Base-by-base conservation (phyloP, 2,329 filamentous ascomycete species). In the Sporothrix brunneoviolacea region DNA sequence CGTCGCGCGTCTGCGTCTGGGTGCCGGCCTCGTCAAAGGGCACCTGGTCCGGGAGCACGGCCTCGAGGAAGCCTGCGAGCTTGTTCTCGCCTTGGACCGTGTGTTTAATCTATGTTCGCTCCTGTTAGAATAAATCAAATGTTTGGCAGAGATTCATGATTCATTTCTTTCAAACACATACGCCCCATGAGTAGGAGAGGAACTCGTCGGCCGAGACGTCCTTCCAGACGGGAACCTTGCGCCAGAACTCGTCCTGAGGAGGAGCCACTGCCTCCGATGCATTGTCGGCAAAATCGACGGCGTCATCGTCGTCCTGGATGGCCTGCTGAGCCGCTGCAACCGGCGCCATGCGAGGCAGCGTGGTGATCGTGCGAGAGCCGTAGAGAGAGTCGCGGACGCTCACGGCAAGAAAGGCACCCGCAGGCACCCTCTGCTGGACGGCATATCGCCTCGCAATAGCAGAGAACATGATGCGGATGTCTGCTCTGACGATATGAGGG, bases 141-240 rank as follows among this genome's bases (percentile, higher is more conserved):
- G n/a, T n/a, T n/a, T n/a, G n/a, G n/a, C n/a, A n/a, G n/a, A n/a
- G n/a, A n/a, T n/a, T n/a, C n/a, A n/a, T n/a, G n/a, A n/a, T n/a
- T n/a, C n/a, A n/a, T n/a, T n/a, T n/a, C n/a, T n/a, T n/a, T n/a
- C n/a, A n/a, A 8, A 8, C 1, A 70, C 73, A 62, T 65, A 79
- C 77, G 56, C 76, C 73, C 75, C 77, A 82, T 10, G 65, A 61
- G 52, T 80, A 76, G 30, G 68, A 75, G 18, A 77, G 64, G 55
- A 81, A 82, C 0, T 77, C 64, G 2, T 71, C 61, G 3, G 64
- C 58, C 0, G 72, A 58, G 0, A 79, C 66, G 55, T 77, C 58
- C 49, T 70, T 65, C 76, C 76, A 82, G 19, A 68, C 59, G 1
- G 70, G 62, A 15, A 80, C 65, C 15, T 68, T 69, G 19, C 70